A percentile compares a stretch with the other conserved stretches of the same genome.
These are phyloP conservation scores for Cladophialophora chaetospira DNA, from an alignment of 2,329 filamentous ascomycete genomes.

Conservation along the genomic window DNA sequence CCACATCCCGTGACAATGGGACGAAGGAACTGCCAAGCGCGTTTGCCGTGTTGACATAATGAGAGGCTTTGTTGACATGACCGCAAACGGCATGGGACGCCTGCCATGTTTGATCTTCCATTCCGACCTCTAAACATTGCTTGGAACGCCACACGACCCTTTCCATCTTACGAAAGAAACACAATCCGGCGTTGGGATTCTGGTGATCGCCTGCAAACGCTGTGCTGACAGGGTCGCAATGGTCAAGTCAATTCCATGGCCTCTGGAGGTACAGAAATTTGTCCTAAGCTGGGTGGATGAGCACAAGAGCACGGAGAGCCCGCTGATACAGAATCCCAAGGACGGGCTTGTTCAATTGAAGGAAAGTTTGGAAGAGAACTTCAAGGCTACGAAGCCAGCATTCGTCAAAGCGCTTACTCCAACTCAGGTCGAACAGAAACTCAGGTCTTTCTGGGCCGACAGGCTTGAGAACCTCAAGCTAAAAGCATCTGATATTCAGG, in stretches of 20 bases:
- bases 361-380: neutral
- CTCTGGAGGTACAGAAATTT: neutral
- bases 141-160: no score
- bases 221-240: neutral
- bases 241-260: neutral
- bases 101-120: no score
- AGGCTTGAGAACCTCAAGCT: neutral
- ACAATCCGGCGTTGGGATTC: no score
- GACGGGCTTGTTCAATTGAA: neutral
- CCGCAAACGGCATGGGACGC: no score
- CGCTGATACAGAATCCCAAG: neutral
- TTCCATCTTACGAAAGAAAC: no score
- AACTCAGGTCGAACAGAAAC: neutral
- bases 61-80: no score
- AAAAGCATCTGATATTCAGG: neutral
- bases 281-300: constrained; percentile 1
- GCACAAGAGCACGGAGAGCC: neutral
- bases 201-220: no score
- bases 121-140: no score
- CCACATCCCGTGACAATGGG: no score
- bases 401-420: neutral
- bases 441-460: neutral
- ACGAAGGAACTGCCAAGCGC: no score
- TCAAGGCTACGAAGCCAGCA: neutral
- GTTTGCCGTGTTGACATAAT: no score